Conservation (phyloP, 2,329 filamentous ascomycete species). For the Fusarium brevicatenulatum region DNA sequence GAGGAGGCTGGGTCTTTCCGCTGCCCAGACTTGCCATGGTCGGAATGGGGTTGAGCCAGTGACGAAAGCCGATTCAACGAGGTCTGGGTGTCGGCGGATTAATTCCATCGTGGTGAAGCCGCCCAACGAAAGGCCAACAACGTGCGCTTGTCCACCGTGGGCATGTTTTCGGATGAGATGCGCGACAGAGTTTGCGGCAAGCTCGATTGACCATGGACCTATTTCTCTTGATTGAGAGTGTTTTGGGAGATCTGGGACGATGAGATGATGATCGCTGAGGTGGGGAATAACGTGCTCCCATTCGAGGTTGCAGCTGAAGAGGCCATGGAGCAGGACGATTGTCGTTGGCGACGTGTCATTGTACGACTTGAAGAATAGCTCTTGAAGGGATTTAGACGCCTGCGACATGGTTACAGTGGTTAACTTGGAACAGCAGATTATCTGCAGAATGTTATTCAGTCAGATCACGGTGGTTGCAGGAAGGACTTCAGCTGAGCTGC, state of each 20-base stretch:
- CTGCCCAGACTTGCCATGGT: constrained; percentile 43
- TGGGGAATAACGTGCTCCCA: constrained; percentile 49
- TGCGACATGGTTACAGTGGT: background rate
- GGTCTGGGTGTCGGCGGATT: background rate
- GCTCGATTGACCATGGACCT: constrained; percentile 44
- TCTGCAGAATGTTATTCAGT: background rate
- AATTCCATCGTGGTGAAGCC: constrained; percentile 38
- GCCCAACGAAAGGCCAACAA: constrained; percentile 55
- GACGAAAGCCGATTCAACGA: constrained; percentile 40
- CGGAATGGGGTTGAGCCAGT: constrained; percentile 48
- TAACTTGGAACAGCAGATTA: fast-evolving
- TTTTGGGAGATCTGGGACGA: constrained; percentile 52
- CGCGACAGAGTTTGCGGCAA: constrained; percentile 48
- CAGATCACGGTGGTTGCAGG: too few species aligned
- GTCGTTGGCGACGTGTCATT: constrained; percentile 45
- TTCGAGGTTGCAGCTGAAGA: constrained; percentile 50
- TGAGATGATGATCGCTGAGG: constrained; percentile 52
- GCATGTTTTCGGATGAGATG: constrained; percentile 49
- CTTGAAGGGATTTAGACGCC: background rate
- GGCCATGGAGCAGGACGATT: constrained; percentile 48
- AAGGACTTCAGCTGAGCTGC: background rate
- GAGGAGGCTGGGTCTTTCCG: constrained; percentile 42
- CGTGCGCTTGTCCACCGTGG: constrained; percentile 50
- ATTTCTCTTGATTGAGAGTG: constrained; percentile 51
- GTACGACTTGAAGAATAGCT: background rate